These are phyloP conservation scores for Exophiala aquamarina DNA, from an alignment of 2,329 filamentous ascomycete genomes.

Conservation along the genomic window DNA sequence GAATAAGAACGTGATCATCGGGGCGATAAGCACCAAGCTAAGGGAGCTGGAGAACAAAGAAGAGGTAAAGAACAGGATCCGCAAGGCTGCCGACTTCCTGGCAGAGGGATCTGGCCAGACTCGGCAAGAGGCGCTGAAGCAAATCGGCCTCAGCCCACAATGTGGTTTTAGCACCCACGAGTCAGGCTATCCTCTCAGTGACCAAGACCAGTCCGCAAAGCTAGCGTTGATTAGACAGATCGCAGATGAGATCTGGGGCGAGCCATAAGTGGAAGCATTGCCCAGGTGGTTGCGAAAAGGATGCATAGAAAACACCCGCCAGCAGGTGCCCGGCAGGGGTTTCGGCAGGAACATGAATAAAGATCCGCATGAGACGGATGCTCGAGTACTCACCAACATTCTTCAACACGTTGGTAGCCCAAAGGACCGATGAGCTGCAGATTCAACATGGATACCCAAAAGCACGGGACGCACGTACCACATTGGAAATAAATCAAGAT, in stretches of 20 bases:
- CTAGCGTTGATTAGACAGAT: conserved; percentile 64
- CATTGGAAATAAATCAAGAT: no score
- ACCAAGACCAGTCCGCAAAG: conserved; percentile 69
- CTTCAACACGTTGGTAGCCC: no score
- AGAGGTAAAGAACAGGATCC: conserved; percentile 55
- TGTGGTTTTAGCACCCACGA: conserved; percentile 70
- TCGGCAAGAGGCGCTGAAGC: conserved; percentile 63
- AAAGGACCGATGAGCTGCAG: no score
- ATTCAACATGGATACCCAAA: no score
- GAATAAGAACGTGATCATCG: conserved; percentile 59
- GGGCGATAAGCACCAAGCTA: conserved; percentile 60
- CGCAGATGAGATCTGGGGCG: conserved; percentile 66
- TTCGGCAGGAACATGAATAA: no score
- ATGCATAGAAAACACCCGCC: no score
- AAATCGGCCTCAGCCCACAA: conserved; percentile 63
- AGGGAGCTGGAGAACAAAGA: conserved; percentile 59
- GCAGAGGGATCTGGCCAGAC: conserved; percentile 63
- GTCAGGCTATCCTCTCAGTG: conserved; percentile 63
- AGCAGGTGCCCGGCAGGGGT: no score
- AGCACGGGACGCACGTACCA: no score
- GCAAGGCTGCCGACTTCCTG: conserved; percentile 62
- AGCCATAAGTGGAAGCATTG: conserved; percentile 35
- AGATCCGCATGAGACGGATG: no score
- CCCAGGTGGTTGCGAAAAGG: no score
- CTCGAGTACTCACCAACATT: no score